These are phyloP conservation scores for Phaffomyces thermotolerans DNA, from an alignment of 805 yeast genomes.

Conservation along the genomic window DNA sequence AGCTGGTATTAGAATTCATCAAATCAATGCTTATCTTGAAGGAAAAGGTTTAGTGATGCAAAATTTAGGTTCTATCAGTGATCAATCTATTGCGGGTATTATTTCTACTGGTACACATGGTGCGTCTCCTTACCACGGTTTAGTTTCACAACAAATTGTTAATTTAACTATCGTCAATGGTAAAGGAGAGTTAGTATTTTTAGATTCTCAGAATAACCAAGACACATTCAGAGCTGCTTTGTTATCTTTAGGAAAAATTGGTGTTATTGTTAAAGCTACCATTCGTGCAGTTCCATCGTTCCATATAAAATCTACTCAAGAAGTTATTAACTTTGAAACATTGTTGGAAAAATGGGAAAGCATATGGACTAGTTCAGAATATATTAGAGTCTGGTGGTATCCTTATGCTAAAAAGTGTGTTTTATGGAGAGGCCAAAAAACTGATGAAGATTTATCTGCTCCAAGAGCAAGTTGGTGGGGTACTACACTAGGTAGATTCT, in stretches of 20 bases:
- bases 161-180: slow-evolving; percentile 69
- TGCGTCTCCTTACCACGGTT: slow-evolving; percentile 86
- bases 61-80: slow-evolving; percentile 88
- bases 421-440: slow-evolving; percentile 83
- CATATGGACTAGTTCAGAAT: slow-evolving; percentile 86
- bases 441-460: slow-evolving; percentile 52
- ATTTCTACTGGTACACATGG: slow-evolving; percentile 98
- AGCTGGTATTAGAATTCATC: slow-evolving; percentile 78
- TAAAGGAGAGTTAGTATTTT: slow-evolving; percentile 55
- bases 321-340: slow-evolving; percentile 71
- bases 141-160: slow-evolving; percentile 83
- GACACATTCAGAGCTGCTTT: slow-evolving; percentile 76
- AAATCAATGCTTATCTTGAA: slow-evolving; percentile 62
- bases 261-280: slow-evolving; percentile 81
- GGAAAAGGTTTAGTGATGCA: slow-evolving; percentile 70
- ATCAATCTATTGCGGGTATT: slow-evolving; percentile 91
- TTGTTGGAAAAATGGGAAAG: slow-evolving; percentile 66
- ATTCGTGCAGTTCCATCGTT: slow-evolving; percentile 78
- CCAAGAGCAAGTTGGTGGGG: slow-evolving; percentile 85
- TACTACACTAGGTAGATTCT: slow-evolving; percentile 64
- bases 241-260: slow-evolving; percentile 85
- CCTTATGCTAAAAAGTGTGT: slow-evolving; percentile 85
- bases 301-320: slow-evolving; percentile 73
- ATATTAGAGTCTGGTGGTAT: slow-evolving; percentile 94
- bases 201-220: slow-evolving; percentile 47